Conservation (phyloP, 306 rosid species). For the Lotus japonicus region DNA sequence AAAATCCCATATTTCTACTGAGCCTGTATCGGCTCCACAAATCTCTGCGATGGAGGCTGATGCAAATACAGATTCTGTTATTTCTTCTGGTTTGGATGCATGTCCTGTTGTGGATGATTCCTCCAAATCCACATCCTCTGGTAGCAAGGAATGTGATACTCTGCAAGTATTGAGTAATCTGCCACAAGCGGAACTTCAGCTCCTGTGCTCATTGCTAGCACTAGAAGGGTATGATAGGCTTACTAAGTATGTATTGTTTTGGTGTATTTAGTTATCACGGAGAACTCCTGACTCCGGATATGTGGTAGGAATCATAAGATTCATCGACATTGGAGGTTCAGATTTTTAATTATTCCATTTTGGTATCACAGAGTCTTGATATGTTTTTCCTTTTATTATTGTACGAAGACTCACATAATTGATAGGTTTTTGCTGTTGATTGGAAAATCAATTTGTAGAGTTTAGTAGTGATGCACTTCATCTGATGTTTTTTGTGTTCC, state of each 20-base stretch:
- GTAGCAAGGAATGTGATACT: constrained; percentile 38
- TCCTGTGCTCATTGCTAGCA: constrained; percentile 90
- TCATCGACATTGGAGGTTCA: background rate
- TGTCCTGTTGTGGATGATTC: constrained; percentile 37
- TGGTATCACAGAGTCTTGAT: background rate
- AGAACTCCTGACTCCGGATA: background rate
- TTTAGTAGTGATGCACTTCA: constrained; percentile 9
- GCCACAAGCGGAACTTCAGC: constrained; percentile 81
- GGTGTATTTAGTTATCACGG: background rate
- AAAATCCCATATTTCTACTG: constrained; percentile 46
- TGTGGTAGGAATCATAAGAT: background rate
- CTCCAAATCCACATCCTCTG: constrained; percentile 45
- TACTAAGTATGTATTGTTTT: constrained; percentile 15
- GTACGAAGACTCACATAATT: background rate
- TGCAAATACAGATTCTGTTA: constrained; percentile 46
- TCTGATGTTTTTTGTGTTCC: constrained; percentile 30
- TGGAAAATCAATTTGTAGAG: background rate
- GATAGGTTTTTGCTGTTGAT: background rate
- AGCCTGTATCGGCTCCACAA: constrained; percentile 49
- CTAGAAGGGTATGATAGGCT: constrained; percentile 74
- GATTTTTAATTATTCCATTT: background rate
- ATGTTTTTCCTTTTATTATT: constrained; percentile 9
- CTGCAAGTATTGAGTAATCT: constrained; percentile 52
- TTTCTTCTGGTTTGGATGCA: constrained; percentile 38
- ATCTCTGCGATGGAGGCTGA: constrained; percentile 53